These are phyloP conservation scores for Musa balbisiana DNA, from an alignment of 202 grass and related monocot species.

Conservation along the genomic window DNA sequence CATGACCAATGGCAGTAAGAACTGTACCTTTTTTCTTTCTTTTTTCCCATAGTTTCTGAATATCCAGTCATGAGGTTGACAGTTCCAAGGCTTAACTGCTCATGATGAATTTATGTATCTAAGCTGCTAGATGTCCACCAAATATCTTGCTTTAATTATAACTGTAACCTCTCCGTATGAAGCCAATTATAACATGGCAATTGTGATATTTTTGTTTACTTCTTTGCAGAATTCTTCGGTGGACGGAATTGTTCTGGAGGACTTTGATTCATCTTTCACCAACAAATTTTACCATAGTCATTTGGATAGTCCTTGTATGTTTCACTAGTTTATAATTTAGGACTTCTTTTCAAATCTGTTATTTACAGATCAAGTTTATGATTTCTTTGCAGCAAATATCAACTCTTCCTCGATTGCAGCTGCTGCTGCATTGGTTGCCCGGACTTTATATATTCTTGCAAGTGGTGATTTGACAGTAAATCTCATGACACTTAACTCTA, in stretches of 20 bases:
- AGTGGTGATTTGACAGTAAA: slow-evolving; percentile 44
- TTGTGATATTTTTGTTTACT: slow-evolving; percentile 4
- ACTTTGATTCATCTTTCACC: slow-evolving; percentile 77
- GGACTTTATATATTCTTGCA: slow-evolving; percentile 73
- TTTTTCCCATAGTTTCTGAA: background rate
- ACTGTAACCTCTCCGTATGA: slow-evolving; percentile 9
- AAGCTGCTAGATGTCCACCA: background rate
- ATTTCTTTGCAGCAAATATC: slow-evolving; percentile 56
- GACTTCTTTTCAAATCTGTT: slow-evolving; percentile 8
- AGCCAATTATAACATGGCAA: background rate
- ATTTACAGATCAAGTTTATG: background rate
- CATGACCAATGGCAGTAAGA: background rate
- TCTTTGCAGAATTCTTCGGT: slow-evolving; percentile 65
- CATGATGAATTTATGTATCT: background rate
- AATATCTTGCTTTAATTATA: background rate
- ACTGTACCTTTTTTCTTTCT: background rate
- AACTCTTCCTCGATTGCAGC: slow-evolving; percentile 74
- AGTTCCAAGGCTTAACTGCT: background rate
- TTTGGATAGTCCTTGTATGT: slow-evolving; percentile 65
- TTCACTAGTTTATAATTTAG: slow-evolving; percentile 14
- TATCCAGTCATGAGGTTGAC: background rate
- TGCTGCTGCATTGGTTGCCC: slow-evolving; percentile 67
- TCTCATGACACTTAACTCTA: slow-evolving; percentile 70
- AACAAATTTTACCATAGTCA: slow-evolving; percentile 87
- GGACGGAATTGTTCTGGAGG: slow-evolving; percentile 87